These are phyloP conservation scores for Phytophthora uliginosa DNA, from an alignment of 352 stramenopile species.

Conservation along the genomic window DNA sequence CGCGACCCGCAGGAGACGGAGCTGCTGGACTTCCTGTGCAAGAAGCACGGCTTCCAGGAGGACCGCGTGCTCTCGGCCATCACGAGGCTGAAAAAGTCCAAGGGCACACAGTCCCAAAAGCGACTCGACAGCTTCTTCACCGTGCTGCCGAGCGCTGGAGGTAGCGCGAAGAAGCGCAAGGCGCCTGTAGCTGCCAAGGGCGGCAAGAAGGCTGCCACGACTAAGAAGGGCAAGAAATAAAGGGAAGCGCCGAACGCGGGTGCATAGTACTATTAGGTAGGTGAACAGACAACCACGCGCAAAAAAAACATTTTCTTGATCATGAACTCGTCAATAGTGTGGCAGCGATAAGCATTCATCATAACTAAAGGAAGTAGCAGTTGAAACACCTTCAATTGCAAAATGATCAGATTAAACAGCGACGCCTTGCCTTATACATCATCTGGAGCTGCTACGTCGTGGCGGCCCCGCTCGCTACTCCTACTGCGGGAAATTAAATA, in stretches of 20 bases:
- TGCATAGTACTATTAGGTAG: constrained; percentile 33
- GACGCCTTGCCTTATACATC: constrained; percentile 39
- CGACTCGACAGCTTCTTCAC: constrained; percentile 98
- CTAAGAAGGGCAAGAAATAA: constrained; percentile 82
- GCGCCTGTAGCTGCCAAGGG: constrained; percentile 45
- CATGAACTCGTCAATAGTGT: neutral
- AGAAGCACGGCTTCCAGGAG: constrained; percentile 97
- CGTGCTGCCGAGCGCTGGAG: constrained; percentile 61
- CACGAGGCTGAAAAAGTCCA: constrained; percentile 97
- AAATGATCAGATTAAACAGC: constrained; percentile 12
- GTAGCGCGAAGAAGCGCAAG: constrained; percentile 73
- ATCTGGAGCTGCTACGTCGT: constrained; percentile 17
- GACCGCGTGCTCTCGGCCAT: constrained; percentile 95
- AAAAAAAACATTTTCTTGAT: constrained; percentile 23
- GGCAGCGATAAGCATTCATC: no score
- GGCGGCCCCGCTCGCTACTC: constrained; percentile 24
- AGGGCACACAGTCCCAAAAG: constrained; percentile 96
- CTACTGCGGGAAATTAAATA: constrained; percentile 45
- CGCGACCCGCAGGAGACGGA: constrained; percentile 91
- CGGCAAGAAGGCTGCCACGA: constrained; percentile 33
- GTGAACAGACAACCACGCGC: constrained; percentile 13
- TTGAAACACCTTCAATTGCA: constrained; percentile 4
- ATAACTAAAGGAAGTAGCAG: neutral
- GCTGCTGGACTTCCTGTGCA: constrained; percentile 96
- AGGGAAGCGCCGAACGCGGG: neutral